Evolutionary conservation across 2,329 filamentous ascomycete genomes (phyloP).

Genomic region (Periconia macrospinosa): DNA sequence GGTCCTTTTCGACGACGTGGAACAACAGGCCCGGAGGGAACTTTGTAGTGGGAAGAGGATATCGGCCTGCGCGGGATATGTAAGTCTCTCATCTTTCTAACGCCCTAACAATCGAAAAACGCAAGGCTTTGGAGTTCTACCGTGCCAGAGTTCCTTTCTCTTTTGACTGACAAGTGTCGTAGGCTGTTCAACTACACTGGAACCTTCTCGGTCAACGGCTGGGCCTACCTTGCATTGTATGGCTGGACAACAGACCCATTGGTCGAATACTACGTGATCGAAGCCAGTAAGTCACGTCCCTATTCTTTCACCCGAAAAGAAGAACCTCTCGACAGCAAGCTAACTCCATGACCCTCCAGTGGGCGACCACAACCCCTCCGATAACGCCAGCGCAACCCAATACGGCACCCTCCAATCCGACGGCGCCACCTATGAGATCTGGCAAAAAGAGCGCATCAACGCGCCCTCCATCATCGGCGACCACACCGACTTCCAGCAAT

Average conservation of each 20-base stretch:
- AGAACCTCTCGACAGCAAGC: not conserved
- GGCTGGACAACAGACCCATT: constrained; percentile 56
- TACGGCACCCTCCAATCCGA: constrained; percentile 30
- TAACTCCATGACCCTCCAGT: not conserved
- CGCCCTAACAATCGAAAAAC: not conserved
- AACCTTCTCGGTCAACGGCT: constrained; percentile 29
- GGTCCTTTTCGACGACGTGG: constrained; percentile 4
- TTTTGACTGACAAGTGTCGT: not conserved
- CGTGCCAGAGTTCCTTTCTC: too few relatives aligned
- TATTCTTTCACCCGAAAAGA: constrained; percentile 31
- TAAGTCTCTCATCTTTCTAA: not conserved
- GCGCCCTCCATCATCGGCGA: constrained; percentile 54
- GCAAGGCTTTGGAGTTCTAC: not conserved
- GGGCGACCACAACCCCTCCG: constrained; percentile 9
- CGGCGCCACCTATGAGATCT: constrained; percentile 33
- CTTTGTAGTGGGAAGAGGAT: constrained; percentile 9
- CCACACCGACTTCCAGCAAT: constrained; percentile 52
- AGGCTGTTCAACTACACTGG: constrained; percentile 4
- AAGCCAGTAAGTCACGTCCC: constrained; percentile 41
- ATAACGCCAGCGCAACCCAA: constrained; percentile 20
- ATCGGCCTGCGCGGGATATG: constrained; percentile 8
- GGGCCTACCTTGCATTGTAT: constrained; percentile 47
- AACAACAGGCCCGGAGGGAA: constrained; percentile 7
- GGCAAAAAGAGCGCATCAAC: constrained; percentile 38
- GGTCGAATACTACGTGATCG: constrained; percentile 55